Conservation (phyloP, 768 basidiomycete genomes). For the Termitomyces sp. region DNA sequence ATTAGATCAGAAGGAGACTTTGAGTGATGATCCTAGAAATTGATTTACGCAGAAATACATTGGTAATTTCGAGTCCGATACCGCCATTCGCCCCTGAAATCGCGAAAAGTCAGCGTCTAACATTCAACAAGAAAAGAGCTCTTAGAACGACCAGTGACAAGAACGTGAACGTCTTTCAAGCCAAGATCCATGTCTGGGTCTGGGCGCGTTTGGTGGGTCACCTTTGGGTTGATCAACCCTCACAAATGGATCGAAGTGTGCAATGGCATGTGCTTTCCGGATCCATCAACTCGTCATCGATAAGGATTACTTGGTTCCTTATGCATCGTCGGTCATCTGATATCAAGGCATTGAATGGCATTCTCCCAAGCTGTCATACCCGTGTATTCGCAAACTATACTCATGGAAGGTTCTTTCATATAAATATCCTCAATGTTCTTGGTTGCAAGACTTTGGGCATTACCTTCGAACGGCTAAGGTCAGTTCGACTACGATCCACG, state of each 20-base stretch:
- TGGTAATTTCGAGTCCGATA: conserved; percentile 61
- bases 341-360: no score
- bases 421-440: neutral
- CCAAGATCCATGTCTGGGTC: conserved; percentile 45
- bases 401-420: neutral
- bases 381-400: neutral
- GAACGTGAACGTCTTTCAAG: conserved; percentile 55
- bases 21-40: neutral
- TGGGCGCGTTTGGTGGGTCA: no score
- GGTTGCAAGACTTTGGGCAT: neutral
- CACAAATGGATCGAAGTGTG: no score
- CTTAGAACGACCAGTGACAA: conserved; percentile 53
- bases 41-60: conserved; percentile 47
- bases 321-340: neutral
- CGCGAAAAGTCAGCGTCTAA: neutral
- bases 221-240: neutral
- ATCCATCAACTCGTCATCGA: no score
- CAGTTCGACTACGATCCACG: neutral
- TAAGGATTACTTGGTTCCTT: no score
- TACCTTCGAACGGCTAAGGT: neutral
- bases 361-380: no score
- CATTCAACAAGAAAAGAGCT: no score
- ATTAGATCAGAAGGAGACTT: neutral
- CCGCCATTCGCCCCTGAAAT: conserved; percentile 64
- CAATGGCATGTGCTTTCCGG: no score